Evolutionary conservation across 192 early-diverging fungal genomes (phyloP).

Genomic region (Jimgerdemannia lactiflua): DNA sequence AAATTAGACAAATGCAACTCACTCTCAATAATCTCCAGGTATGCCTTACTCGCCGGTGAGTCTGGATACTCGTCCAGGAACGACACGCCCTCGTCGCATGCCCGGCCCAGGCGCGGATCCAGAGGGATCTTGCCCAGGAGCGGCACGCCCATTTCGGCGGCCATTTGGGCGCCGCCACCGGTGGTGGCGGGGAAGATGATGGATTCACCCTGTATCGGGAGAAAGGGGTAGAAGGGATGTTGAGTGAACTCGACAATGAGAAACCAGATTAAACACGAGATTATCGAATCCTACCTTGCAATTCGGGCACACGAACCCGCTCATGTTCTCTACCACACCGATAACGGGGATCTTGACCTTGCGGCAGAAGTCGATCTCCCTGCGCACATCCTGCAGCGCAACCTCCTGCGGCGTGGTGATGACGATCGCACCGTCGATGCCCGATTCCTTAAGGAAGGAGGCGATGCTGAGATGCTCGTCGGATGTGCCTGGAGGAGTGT

Average conservation of each 20-base stretch:
- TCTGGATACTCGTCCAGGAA: constrained; percentile 89
- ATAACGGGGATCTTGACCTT: constrained; percentile 88
- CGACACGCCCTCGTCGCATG: constrained; percentile 86
- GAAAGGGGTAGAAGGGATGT: neutral
- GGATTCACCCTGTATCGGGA: constrained; percentile 47
- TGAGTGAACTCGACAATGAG: neutral
- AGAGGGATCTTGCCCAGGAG: constrained; percentile 74
- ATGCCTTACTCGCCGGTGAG: constrained; percentile 78
- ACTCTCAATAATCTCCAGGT: constrained; percentile 60
- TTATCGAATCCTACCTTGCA: constrained; percentile 43
- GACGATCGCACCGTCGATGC: constrained; percentile 85
- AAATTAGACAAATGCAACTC: constrained; percentile 18
- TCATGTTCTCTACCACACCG: constrained; percentile 97
- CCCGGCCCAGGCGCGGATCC: constrained; percentile 75
- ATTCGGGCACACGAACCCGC: constrained; percentile 92
- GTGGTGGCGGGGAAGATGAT: constrained; percentile 75
- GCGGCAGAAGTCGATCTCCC: constrained; percentile 95
- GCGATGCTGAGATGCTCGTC: constrained; percentile 95
- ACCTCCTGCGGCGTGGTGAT: constrained; percentile 96
- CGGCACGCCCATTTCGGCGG: constrained; percentile 56
- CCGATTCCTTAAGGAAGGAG: constrained; percentile 69
- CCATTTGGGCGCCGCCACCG: constrained; percentile 67
- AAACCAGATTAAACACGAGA: neutral
- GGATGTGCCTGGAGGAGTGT: constrained; percentile 96
- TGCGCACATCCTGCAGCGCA: constrained; percentile 88